Conservation (phyloP, 768 basidiomycete genomes). For the Floccularia luteovirens region DNA sequence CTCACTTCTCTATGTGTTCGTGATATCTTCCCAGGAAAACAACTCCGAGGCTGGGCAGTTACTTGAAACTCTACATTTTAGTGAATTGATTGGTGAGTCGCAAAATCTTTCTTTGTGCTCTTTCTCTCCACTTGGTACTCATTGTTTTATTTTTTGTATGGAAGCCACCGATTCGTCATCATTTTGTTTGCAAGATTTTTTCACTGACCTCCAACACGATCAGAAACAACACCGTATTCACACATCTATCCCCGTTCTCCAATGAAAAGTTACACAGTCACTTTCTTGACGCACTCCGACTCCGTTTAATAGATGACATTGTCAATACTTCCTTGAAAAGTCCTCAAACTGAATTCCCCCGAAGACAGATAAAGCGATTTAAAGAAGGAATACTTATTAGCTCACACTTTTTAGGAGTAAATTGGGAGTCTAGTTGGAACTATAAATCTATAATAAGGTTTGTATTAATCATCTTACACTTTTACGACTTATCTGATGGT, state of each 20-base stretch:
- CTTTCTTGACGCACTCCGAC: constrained; percentile 62
- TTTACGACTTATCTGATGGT: constrained; percentile 7
- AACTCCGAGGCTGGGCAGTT: constrained; percentile 19
- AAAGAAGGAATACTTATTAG: constrained; percentile 60
- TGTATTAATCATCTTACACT: constrained; percentile 4
- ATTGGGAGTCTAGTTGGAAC: constrained; percentile 66
- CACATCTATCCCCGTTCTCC: constrained; percentile 11
- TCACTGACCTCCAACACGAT: constrained; percentile 8
- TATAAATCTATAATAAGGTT: constrained; percentile 42
- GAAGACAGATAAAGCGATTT: constrained; percentile 37
- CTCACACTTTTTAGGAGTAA: constrained; percentile 30
- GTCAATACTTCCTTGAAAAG: constrained; percentile 28
- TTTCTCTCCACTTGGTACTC: too few species aligned
- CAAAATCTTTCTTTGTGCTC: constrained; percentile 3
- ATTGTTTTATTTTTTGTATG: neutral
- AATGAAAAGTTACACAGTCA: constrained; percentile 32
- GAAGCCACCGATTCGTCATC: neutral
- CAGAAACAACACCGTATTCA: too few species aligned
- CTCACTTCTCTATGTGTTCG: constrained; percentile 51
- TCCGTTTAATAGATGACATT: constrained; percentile 44
- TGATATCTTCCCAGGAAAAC: constrained; percentile 28
- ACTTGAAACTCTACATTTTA: constrained; percentile 33
- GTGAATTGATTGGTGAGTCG: constrained; percentile 45
- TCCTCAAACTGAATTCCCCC: constrained; percentile 10
- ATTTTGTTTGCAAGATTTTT: constrained; percentile 3